Base-by-base conservation (phyloP, 2,329 filamentous ascomycete species). In the Proliferodiscus dingleyae region DNA sequence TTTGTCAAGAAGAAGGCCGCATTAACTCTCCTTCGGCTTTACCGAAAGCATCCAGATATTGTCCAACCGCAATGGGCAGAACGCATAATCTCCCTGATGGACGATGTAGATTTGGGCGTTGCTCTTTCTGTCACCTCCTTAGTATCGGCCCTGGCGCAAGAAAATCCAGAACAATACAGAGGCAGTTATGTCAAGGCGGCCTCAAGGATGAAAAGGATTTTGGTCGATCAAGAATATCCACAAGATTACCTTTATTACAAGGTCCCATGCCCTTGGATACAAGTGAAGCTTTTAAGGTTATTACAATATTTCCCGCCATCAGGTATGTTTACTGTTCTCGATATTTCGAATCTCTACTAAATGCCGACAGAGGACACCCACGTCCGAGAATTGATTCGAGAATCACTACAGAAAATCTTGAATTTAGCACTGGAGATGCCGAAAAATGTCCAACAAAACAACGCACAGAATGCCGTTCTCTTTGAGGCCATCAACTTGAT, bases 1-100 rank as follows among this genome's bases (percentile, higher is more conserved):
- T 98, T 98, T 58, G 93, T 98, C 49, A 98, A 98, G 77, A 98
- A 98, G 71, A 98, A 98, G 75, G 91, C 93, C 1, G 93, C 93
- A 5, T 73, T 98, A 42, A 98, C 93, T 0, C 76, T 98, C 28
- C 79, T 98, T 44, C 86, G 93, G 44, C 71, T 98, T 5, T 98
- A 97, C 68, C 87, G 93, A 57, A 98, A 98, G 71, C 83, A 90
- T 61, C 89, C 91, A 1, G 85, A 83, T 53, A 96, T 98, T 54
- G 87, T 98, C 19, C 90, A 95, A 62, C 86, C 89, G 23, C 90
- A 96, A 71, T 98, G 93, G 93, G 88, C 89, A 6, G 94, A 98
- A 71, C 82, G 93, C 42, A 95, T 98, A 64, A 93, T 98, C 64
- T 93, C 93, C n/a, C 75, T 98, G 33, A 96, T 98, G 90, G 93